A percentile compares a stretch with the other conserved stretches of the same genome.
phyloP scores from a whole-genome alignment of 176 grass and related monocot genomes.

The Paspalum vaginatum region DNA sequence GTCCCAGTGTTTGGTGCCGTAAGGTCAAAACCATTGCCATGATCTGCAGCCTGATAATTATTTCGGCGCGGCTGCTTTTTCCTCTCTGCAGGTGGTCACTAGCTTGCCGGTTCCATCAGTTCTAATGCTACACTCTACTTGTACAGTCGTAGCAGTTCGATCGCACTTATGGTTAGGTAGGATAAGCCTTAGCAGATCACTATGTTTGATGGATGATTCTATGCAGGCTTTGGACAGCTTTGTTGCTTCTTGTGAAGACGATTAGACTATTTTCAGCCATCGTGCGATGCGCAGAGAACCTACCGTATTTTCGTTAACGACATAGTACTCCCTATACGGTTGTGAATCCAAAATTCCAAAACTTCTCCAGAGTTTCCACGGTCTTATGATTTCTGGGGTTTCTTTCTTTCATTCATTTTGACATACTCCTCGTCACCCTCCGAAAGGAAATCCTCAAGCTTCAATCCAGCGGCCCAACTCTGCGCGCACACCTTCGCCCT shows the following conservation, averaged over 20 bases:
- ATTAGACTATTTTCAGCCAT: neutral
- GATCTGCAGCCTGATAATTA: neutral
- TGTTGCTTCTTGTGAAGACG: neutral
- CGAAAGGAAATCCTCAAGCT: no score
- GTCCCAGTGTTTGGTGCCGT: conserved; percentile 9
- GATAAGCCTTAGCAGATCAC: neutral
- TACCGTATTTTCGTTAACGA: neutral
- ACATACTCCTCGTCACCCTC: neutral
- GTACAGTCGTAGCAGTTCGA: neutral
- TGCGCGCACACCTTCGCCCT: no score
- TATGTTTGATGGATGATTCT: neutral
- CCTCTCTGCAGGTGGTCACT: conserved; percentile 26
- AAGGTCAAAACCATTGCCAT: conserved; percentile 43
- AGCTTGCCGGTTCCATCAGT: conserved; percentile 10
- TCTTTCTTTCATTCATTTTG: neutral
- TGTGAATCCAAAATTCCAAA: neutral
- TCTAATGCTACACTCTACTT: neutral
- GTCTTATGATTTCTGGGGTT: neutral
- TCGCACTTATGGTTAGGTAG: neutral
- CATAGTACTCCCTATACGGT: no score
- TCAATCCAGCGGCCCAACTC: neutral
- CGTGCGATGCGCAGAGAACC: neutral
- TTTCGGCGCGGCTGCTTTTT: neutral
- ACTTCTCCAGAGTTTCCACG: neutral
- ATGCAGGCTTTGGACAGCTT: neutral